These are phyloP conservation scores for Fragilaria crotonensis DNA, from an alignment of 108 stramenopile species.

Conservation along the genomic window DNA sequence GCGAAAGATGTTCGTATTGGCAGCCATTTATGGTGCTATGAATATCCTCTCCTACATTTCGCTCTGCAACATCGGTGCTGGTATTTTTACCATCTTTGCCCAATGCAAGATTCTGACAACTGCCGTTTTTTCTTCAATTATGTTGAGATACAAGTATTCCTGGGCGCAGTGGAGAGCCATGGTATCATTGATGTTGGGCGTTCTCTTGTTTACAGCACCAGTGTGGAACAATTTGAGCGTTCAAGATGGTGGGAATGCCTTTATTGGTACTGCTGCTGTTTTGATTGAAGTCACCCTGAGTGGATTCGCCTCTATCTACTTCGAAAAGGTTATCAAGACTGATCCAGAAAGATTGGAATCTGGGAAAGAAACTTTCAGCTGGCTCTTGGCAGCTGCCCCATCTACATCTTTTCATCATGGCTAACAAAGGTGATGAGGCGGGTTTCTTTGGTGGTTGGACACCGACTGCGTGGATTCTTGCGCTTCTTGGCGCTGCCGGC, in stretches of 20 bases:
- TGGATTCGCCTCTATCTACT: slow-evolving; percentile 93
- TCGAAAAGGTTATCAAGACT: slow-evolving; percentile 87
- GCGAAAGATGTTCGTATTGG: slow-evolving; percentile 79
- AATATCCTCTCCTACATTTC: slow-evolving; percentile 88
- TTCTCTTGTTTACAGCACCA: slow-evolving; percentile 81
- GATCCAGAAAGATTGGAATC: slow-evolving; percentile 69
- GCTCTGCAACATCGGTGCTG: slow-evolving; percentile 84
- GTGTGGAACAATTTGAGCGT: slow-evolving; percentile 35
- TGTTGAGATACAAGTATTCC: slow-evolving; percentile 69
- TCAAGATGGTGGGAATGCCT: slow-evolving; percentile 33
- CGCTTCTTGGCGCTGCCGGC: slow-evolving; percentile 78
- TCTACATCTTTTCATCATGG: slow-evolving; percentile 59
- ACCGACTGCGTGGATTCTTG: slow-evolving; percentile 35
- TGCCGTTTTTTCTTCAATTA: slow-evolving; percentile 75
- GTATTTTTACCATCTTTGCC: slow-evolving; percentile 83
- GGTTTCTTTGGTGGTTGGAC: slow-evolving; percentile 74
- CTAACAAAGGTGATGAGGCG: slow-evolving; percentile 46
- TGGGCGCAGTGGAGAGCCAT: slow-evolving; percentile 88
- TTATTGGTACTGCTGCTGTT: slow-evolving; percentile 79
- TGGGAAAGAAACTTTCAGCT: slow-evolving; percentile 94
- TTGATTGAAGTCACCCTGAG: slow-evolving; percentile 83
- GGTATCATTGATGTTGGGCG: slow-evolving; percentile 79
- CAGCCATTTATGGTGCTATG: slow-evolving; percentile 87
- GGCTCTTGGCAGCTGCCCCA: slow-evolving; percentile 59
- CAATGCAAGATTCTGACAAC: slow-evolving; percentile 94